phyloP scores from a whole-genome alignment of 257 asterid genomes.

The Cruciata laevipes region DNA sequence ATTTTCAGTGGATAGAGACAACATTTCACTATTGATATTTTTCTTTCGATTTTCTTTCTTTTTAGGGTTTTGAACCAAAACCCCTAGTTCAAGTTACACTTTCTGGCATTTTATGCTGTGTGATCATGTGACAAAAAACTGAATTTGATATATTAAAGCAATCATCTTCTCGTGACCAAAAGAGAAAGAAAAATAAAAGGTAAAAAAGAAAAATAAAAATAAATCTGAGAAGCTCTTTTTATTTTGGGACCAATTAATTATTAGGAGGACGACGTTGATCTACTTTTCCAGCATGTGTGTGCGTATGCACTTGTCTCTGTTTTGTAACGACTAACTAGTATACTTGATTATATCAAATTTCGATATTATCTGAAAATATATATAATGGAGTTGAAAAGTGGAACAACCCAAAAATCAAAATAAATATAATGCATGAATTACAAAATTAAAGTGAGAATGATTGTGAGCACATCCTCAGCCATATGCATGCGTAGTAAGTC shows the following conservation, averaged over 20 bases:
- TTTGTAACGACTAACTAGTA: too few species aligned
- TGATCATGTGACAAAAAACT: not conserved
- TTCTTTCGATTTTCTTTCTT: not conserved
- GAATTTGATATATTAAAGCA: not conserved
- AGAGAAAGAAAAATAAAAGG: not conserved
- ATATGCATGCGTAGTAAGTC: too few species aligned
- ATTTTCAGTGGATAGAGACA: not conserved
- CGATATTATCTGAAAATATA: too few species aligned
- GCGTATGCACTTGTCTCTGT: not conserved
- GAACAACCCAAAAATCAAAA: too few species aligned
- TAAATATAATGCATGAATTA: too few species aligned
- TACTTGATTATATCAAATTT: too few species aligned
- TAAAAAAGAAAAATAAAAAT: not conserved
- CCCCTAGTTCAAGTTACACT: not conserved
- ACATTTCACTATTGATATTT: not conserved
- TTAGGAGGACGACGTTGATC: not conserved
- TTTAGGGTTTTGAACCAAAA: not conserved
- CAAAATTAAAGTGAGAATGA: too few species aligned
- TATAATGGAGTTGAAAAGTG: too few species aligned
- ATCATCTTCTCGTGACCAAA: not conserved
- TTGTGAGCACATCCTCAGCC: too few species aligned
- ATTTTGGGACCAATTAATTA: not conserved
- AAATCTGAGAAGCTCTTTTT: not conserved
- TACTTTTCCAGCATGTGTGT: conserved; percentile 1
- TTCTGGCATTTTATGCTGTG: not conserved